Evolutionary conservation across 352 stramenopile species (phyloP).

Genomic region (Phytophthora sansomeana): DNA sequence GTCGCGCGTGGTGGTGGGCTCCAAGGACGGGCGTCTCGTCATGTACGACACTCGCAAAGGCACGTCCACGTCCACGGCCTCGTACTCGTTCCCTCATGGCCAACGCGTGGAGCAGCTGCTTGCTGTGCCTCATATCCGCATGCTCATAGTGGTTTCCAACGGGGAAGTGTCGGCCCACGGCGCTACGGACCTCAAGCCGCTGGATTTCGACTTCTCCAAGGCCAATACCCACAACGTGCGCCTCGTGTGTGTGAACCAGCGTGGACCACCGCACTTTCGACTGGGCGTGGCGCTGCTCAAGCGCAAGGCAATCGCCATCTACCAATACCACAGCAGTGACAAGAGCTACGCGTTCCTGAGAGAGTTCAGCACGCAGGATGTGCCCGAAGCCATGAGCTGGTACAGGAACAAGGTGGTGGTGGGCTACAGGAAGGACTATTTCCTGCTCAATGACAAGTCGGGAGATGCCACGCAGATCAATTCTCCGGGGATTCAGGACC

Average conservation of each 20-base stretch:
- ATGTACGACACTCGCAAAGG: slow-evolving; percentile 91
- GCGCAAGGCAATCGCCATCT: slow-evolving; percentile 77
- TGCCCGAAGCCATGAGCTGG: slow-evolving; percentile 85
- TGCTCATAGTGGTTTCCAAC: slow-evolving; percentile 86
- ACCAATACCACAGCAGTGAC: slow-evolving; percentile 83
- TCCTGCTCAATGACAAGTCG: slow-evolving; percentile 85
- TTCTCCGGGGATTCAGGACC: slow-evolving; percentile 69
- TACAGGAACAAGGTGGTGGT: slow-evolving; percentile 91
- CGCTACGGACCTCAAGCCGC: slow-evolving; percentile 79
- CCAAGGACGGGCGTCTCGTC: slow-evolving; percentile 78
- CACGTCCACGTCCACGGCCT: slow-evolving; percentile 58
- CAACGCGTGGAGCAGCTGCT: slow-evolving; percentile 83
- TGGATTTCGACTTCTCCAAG: slow-evolving; percentile 83
- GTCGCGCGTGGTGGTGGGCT: slow-evolving; percentile 86
- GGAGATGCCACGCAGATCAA: slow-evolving; percentile 79
- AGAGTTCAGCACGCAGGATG: slow-evolving; percentile 78
- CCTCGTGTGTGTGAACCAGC: slow-evolving; percentile 84
- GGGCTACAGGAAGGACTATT: slow-evolving; percentile 80
- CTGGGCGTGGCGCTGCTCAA: slow-evolving; percentile 73
- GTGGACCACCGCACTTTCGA: slow-evolving; percentile 85
- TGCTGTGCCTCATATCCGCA: slow-evolving; percentile 87
- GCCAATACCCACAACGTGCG: slow-evolving; percentile 79
- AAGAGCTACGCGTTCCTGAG: slow-evolving; percentile 84
- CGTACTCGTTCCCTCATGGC: slow-evolving; percentile 79
- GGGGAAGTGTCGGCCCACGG: slow-evolving; percentile 76